Evolutionary conservation across 179 eudicot species (phyloP).

Genomic region (Beta corolliflora): DNA sequence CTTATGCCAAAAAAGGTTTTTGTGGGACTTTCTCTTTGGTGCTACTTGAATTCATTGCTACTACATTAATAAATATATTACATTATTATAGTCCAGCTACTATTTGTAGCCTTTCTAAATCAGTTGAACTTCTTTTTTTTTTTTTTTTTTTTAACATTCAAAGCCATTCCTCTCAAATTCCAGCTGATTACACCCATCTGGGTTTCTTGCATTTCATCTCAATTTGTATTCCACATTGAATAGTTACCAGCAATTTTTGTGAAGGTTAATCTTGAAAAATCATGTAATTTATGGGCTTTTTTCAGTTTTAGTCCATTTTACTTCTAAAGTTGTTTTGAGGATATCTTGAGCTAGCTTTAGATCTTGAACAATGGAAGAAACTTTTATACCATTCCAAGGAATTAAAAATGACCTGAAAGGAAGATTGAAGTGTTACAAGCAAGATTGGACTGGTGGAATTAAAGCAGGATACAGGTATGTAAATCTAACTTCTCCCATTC

Average conservation of each 20-base stretch:
- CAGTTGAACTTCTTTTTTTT: conserved; percentile 4
- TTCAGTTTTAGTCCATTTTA: not conserved
- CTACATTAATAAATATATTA: not conserved
- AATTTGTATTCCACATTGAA: not conserved
- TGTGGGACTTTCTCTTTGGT: conserved; percentile 29
- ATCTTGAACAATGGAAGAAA: conserved; percentile 48
- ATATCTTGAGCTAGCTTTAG: not conserved
- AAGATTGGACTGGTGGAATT: conserved; percentile 53
- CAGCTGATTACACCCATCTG: conserved; percentile 24
- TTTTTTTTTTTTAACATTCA: not conserved
- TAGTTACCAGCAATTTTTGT: not conserved
- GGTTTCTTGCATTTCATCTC: conserved; percentile 16
- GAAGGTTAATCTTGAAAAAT: conserved; percentile 16
- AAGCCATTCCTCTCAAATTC: not conserved
- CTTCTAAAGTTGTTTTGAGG: not conserved
- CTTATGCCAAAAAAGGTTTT: conserved; percentile 22
- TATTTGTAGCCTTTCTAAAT: conserved; percentile 28
- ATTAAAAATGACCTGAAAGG: conserved; percentile 54
- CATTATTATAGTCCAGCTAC: conserved; percentile 11
- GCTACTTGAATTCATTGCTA: conserved; percentile 6
- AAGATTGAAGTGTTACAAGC: conserved; percentile 51
- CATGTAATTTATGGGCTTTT: conserved; percentile 34
- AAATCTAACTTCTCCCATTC: not conserved
- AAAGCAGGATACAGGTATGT: conserved; percentile 56
- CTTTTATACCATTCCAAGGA: conserved; percentile 52